phyloP scores from a whole-genome alignment of 139 green algal species.

The Mychonastes homosphaera region DNA sequence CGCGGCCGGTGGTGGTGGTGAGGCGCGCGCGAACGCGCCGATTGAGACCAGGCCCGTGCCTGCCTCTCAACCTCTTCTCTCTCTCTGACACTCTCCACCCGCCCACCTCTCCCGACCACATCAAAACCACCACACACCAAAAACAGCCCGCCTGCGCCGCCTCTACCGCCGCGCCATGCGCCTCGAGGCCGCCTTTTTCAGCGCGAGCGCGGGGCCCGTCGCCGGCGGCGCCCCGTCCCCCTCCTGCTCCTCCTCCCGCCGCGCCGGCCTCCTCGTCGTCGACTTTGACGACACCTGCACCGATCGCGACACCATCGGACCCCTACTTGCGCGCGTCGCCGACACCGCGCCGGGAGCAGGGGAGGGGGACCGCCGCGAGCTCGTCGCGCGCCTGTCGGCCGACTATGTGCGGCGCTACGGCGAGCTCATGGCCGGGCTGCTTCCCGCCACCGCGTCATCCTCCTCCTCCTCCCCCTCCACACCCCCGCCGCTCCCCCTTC shows the following conservation, averaged over 20 bases:
- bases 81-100: background rate
- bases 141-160: constrained; percentile 30
- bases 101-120: background rate
- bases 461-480: too few relatives aligned
- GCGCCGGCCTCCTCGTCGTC: constrained; percentile 37
- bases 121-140: too few relatives aligned
- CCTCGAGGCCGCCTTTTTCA: constrained; percentile 66
- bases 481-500: too few relatives aligned
- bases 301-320: constrained; percentile 42
- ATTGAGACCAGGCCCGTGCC: background rate
- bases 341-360: too few relatives aligned
- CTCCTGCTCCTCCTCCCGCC: constrained; percentile 9
- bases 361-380: background rate
- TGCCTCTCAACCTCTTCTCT: background rate
- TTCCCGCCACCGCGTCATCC: too few relatives aligned
- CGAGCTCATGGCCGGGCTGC: constrained; percentile 25
- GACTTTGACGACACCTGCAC: constrained; percentile 78
- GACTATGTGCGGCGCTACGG: too few relatives aligned
- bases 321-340: constrained; percentile 42
- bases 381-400: constrained; percentile 14
- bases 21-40: background rate
- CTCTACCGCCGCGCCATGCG: constrained; percentile 58
- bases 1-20: too few relatives aligned
- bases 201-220: constrained; percentile 2
- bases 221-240: background rate